Base-by-base conservation (phyloP, 2,329 filamentous ascomycete species). In the Colletotrichum abscissum region DNA sequence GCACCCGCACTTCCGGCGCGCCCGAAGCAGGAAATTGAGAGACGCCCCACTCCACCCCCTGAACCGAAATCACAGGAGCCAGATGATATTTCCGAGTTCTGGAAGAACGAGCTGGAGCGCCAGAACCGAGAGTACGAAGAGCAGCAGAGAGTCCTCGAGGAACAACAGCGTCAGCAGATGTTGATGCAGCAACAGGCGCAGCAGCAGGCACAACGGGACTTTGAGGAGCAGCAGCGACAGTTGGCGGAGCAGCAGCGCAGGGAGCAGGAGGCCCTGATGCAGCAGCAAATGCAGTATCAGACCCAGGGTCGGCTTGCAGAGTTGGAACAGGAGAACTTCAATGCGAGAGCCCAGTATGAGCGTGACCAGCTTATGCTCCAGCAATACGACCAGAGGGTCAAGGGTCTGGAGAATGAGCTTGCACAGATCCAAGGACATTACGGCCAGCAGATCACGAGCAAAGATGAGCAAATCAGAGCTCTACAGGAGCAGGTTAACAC, bases 401-500 rank as follows among this genome's bases (percentile, higher is more conserved):
- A 98, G 86, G 93, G 94, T 24, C 86, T 99, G 14, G 97, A 99
- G 82, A 91, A 92, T 67, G 97, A 99, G 83, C 89, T 99, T 75
- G 85, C 88, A 59, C 94, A 97, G 76, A 88, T 98, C 65, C 94
- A 95, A 78, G 90, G 88, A 77, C 98, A 95, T 81, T 93, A 94
- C 78, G 92, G 93, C 55, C 92, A 98, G 82, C 97, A 98, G 81
- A 92, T 94, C 65, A 86, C 89, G 46, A 98, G 95, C 80, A 97
- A 95, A 81, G 97, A 99, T 79, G 97, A 98, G 77, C 96, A 98
- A 83, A 95, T 99, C 78, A 89, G 92, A 28, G 92, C 97, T 2
- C 87, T 99, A 24, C 97, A 98, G 80, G 97, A 98, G 84, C 97
- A 98, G 84, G 93, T 98, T 76, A 98, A 98, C 83, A 98, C 95